Base-by-base conservation (phyloP, 169 alveolate genomes). In the Plasmodium yoelii region DNA sequence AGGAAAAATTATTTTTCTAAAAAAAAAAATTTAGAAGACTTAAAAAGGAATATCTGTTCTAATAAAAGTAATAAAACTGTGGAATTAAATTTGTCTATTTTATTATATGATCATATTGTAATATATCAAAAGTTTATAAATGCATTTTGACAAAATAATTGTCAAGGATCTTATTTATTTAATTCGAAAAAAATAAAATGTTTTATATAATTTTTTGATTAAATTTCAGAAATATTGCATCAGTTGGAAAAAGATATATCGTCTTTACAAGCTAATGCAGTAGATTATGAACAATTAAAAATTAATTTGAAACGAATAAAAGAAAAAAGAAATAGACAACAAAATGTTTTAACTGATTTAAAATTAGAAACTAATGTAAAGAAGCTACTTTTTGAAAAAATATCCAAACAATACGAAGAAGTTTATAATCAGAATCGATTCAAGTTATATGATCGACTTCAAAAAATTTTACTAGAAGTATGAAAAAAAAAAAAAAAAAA, bases 261-360 rank as follows among this genome's bases (percentile, higher is more conserved):
- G 5, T 15, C 51, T 42, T 57, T 77, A 15, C 69, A 77, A 59
- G 65, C 24, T 1, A 77, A 77, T 46, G 57, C 51, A 18, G 67
- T 47, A 19, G 88, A 77, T 28, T 77, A 77, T 77, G 88, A 77
- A 77, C 63, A 63, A 15, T 56, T 77, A 44, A 77, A 65, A 77
- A 77, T 9, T 15, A 44, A 63, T 13, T 51, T 57, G 56, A 61
- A 77, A 64, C 63, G 46, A 47, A 77, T 77, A 12, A 77, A 77
- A 64, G 88, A 77, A 77, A 77, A 77, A 63, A 77, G 77, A 64
- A 77, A 77, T 5, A 77, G 65, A 51, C 88, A 77, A 28, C 77
- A 63, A 77, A 55, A 77, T 26, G 51, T 77, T 55, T 75, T 77
- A 39, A 53, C 53, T 15, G 88, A 77, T 15, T 64, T 77, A 57